Conservation (phyloP, 192 early-diverging fungal species). For the Rhizophagus clarus region DNA sequence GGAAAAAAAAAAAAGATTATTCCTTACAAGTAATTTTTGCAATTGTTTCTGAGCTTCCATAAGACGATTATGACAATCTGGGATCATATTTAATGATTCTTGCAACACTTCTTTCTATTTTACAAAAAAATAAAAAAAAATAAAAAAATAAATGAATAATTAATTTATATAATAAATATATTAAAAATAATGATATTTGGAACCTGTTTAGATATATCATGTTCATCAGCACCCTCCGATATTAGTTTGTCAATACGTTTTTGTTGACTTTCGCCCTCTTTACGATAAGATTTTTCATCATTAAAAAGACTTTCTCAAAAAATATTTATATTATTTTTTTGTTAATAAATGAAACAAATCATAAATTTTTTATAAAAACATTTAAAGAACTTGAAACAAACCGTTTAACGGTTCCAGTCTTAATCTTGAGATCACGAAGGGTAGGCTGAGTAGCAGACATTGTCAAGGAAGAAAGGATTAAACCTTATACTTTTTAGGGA, state of each 20-base stretch:
- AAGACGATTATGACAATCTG: conserved; percentile 57
- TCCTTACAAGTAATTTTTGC: conserved; percentile 46
- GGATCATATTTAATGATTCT: conserved; percentile 63
- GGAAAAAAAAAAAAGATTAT: neutral
- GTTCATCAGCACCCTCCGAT: conserved; percentile 53
- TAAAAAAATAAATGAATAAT: conserved; percentile 15
- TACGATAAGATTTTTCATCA: conserved; percentile 52
- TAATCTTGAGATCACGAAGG: conserved; percentile 17
- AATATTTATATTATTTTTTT: neutral
- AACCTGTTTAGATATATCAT: conserved; percentile 66
- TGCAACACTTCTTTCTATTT: conserved; percentile 59
- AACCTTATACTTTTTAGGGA: no score
- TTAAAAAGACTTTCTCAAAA: conserved; percentile 46
- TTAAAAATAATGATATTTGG: neutral
- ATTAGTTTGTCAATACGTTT: conserved; percentile 55
- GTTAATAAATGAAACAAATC: neutral
- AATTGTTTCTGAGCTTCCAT: conserved; percentile 52
- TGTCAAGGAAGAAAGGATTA: no score
- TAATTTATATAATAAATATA: neutral
- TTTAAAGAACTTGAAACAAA: neutral
- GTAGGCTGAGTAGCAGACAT: neutral
- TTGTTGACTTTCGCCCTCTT: conserved; percentile 53
- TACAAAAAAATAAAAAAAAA: no score
- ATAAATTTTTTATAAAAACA: neutral
- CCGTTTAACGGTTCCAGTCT: conserved; percentile 12